A percentile compares a stretch with the other conserved stretches of the same genome.
phyloP scores from a whole-genome alignment of 2,329 filamentous ascomycete genomes.

The Alternaria brassicae region DNA sequence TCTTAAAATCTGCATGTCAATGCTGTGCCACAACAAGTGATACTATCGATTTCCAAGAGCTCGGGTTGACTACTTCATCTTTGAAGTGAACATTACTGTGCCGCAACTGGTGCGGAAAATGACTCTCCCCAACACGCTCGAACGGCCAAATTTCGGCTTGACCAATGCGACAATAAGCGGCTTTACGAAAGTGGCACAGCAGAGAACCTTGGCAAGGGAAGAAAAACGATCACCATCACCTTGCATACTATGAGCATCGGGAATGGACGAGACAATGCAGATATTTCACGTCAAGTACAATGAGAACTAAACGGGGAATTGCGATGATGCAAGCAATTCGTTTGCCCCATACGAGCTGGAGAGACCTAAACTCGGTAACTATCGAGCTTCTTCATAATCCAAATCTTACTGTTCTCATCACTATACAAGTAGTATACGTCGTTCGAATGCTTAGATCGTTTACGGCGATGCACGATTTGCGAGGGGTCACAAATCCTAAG shows the following conservation, averaged over 20 bases:
- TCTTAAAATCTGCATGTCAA: neutral
- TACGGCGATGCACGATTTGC: neutral
- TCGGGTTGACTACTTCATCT: neutral
- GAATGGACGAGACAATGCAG: neutral
- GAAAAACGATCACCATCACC: neutral
- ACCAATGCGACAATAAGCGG: neutral
- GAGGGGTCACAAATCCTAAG: slow-evolving; percentile 6
- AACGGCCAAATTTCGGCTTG: slow-evolving; percentile 2
- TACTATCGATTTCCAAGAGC: neutral
- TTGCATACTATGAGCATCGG: neutral
- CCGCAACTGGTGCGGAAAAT: neutral
- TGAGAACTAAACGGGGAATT: neutral
- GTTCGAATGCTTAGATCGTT: neutral
- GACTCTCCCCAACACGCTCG: neutral
- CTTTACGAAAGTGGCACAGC: neutral
- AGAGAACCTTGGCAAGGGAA: neutral
- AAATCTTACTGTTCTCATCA: slow-evolving; percentile 1
- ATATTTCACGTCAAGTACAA: neutral
- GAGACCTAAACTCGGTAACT: neutral
- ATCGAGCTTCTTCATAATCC: neutral
- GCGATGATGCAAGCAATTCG: neutral
- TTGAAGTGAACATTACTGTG: slow-evolving; percentile 1
- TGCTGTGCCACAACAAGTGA: slow-evolving; percentile 2
- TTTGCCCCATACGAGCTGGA: neutral
- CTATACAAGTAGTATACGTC: slow-evolving; percentile 10